Percentiles rank a stretch among this genome's conserved stretches.
phyloP scores from a whole-genome alignment of 495 filamentous ascomycete genomes.

The Hamigera avellanea region DNA sequence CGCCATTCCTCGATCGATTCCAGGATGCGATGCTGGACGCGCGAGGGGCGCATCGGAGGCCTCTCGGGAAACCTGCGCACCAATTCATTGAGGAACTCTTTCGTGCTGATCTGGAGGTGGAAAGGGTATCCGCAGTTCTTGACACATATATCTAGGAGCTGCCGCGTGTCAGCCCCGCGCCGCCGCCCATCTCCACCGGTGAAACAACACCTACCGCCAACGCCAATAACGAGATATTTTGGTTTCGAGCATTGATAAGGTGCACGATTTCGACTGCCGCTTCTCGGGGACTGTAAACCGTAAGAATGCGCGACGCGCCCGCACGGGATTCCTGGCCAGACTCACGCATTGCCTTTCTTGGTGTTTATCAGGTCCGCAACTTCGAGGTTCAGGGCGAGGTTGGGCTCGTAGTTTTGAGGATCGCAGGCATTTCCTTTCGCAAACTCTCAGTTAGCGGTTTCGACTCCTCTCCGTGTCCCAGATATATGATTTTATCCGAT shows the following conservation, averaged over 20 bases:
- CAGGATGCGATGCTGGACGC: conserved; percentile 84
- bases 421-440: conserved; percentile 75
- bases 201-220: conserved; percentile 46
- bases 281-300: conserved; percentile 64
- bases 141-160: conserved; percentile 95
- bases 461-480: background rate
- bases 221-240: conserved; percentile 85
- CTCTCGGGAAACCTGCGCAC: conserved; percentile 92
- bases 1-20: conserved; percentile 99
- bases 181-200: background rate
- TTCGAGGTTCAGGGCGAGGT: conserved; percentile 91
- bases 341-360: conserved; percentile 90
- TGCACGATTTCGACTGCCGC: conserved; percentile 89
- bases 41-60: conserved; percentile 71
- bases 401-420: conserved; percentile 92
- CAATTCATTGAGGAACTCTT: conserved; percentile 97
- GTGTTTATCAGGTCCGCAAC: conserved; percentile 93
- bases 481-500: background rate
- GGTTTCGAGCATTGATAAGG: conserved; percentile 91
- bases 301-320: conserved; percentile 6
- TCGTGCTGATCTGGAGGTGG: conserved; percentile 95
- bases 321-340: conserved; percentile 5
- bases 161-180: conserved; percentile 14
- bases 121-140: conserved; percentile 99
- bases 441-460: no score